Evolutionary conservation across 305 asterid genomes (phyloP).

Genomic region (Solanum aculeatissimum): DNA sequence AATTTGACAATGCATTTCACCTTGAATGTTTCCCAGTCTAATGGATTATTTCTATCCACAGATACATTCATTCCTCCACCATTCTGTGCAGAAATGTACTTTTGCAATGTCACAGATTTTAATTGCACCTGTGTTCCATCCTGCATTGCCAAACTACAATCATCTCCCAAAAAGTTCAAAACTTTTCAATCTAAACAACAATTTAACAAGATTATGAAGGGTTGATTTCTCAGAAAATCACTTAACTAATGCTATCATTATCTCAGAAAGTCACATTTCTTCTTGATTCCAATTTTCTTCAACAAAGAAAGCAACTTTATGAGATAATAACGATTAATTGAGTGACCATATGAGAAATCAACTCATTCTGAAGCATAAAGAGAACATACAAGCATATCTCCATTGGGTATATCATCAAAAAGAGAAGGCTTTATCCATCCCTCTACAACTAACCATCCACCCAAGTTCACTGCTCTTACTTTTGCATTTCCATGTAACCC

Average conservation of each 20-base stretch:
- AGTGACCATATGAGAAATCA: neutral
- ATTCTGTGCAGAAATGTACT: constrained; percentile 53
- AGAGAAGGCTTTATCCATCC: constrained; percentile 87
- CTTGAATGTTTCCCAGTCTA: constrained; percentile 68
- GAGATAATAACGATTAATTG: neutral
- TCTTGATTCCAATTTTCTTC: neutral
- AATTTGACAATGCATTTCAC: constrained; percentile 18
- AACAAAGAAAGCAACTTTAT: neutral
- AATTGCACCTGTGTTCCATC: constrained; percentile 73
- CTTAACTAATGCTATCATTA: neutral
- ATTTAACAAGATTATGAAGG: neutral
- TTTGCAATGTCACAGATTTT: constrained; percentile 40
- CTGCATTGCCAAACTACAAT: constrained; percentile 29
- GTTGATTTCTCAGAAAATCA: neutral
- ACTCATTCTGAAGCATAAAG: neutral
- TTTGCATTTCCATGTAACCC: constrained; percentile 42
- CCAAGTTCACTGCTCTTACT: constrained; percentile 77
- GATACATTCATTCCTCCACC: constrained; percentile 53
- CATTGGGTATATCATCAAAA: constrained; percentile 55
- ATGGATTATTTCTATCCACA: constrained; percentile 53
- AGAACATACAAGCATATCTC: constrained; percentile 61
- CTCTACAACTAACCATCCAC: constrained; percentile 83
- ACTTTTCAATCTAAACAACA: neutral
- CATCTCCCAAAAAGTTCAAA: neutral
- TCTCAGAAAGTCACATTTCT: neutral